These are phyloP conservation scores for Mycena belliarum DNA, from an alignment of 768 basidiomycete species.

Conservation along the genomic window DNA sequence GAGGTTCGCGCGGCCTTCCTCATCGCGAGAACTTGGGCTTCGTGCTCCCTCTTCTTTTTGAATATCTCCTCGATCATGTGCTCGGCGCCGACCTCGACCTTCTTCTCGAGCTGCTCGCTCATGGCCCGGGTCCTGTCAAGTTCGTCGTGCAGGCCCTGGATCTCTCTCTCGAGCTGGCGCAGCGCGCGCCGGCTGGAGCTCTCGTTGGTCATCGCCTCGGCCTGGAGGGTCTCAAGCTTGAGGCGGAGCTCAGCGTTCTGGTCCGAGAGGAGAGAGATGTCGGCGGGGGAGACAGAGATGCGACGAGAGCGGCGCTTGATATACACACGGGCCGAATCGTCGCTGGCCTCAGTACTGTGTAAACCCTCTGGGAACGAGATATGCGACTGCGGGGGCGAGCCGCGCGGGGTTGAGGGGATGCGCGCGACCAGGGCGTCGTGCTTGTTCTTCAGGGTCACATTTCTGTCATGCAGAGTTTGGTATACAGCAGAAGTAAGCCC, in stretches of 20 bases:
- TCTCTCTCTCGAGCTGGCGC: constrained; percentile 77
- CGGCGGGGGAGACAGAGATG: constrained; percentile 66
- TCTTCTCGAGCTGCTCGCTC: constrained; percentile 72
- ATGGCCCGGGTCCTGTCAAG: constrained; percentile 73
- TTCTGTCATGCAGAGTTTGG: constrained; percentile 71
- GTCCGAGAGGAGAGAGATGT: constrained; percentile 71
- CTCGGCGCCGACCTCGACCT: constrained; percentile 48
- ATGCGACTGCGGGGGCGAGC: constrained; percentile 37
- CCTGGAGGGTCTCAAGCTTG: constrained; percentile 75
- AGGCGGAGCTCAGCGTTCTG: constrained; percentile 81
- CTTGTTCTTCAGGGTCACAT: constrained; percentile 64
- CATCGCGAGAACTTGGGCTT: constrained; percentile 55
- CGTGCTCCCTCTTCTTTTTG: constrained; percentile 51
- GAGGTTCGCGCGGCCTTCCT: constrained; percentile 36
- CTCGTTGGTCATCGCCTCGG: constrained; percentile 67
- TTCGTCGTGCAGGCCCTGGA: constrained; percentile 70
- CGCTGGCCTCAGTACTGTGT: constrained; percentile 21
- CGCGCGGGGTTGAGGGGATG: constrained; percentile 48
- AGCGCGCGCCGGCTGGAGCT: constrained; percentile 68
- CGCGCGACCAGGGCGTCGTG: constrained; percentile 73
- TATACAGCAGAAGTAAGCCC: constrained; percentile 65
- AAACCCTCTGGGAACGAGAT: constrained; percentile 32
- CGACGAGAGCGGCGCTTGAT: constrained; percentile 40
- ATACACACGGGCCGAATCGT: constrained; percentile 27
- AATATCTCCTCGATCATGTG: constrained; percentile 43